These are phyloP conservation scores for Monosporascus sp. DNA, from an alignment of 2,329 filamentous ascomycete genomes.

Conservation along the genomic window DNA sequence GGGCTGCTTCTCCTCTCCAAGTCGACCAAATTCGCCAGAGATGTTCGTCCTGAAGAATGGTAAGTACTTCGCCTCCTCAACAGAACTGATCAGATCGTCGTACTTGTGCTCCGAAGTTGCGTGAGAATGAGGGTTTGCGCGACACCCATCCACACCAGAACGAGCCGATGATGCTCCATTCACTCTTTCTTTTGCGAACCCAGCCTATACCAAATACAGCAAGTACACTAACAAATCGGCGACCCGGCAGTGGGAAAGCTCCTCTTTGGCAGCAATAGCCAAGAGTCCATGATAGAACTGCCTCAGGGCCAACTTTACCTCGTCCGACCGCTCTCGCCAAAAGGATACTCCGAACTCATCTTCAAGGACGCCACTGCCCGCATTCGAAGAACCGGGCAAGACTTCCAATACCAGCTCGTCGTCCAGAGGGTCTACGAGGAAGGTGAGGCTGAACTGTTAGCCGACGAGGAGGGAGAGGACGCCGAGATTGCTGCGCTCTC, in stretches of 20 bases:
- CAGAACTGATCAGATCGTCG: slow-evolving; percentile 1
- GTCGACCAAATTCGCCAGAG: slow-evolving; percentile 9
- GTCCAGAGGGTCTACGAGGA: slow-evolving; percentile 96
- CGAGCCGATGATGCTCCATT: background rate
- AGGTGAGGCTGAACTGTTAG: slow-evolving; percentile 86
- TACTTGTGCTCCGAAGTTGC: too few relatives aligned
- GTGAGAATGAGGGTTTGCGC: too few relatives aligned
- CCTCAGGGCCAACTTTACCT: slow-evolving; percentile 96
- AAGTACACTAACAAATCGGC: background rate
- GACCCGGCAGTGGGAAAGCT: slow-evolving; percentile 73
- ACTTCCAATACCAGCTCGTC: slow-evolving; percentile 96
- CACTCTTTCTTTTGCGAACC: slow-evolving; percentile 4
- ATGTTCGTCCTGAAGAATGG: slow-evolving; percentile 41
- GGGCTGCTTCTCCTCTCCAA: background rate
- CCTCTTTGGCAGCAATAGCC: slow-evolving; percentile 79
- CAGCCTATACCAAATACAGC: background rate
- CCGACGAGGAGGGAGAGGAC: slow-evolving; percentile 84
- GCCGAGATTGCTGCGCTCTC: slow-evolving; percentile 67
- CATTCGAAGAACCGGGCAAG: slow-evolving; percentile 87
- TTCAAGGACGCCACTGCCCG: slow-evolving; percentile 94
- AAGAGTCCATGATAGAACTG: slow-evolving; percentile 91
- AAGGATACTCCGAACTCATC: slow-evolving; percentile 97
- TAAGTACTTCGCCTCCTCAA: slow-evolving; percentile 20
- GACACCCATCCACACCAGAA: too few relatives aligned
- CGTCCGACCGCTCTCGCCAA: slow-evolving; percentile 88